Base-by-base conservation (phyloP, 352 stramenopile genomes). In the Phytophthora capsici region DNA sequence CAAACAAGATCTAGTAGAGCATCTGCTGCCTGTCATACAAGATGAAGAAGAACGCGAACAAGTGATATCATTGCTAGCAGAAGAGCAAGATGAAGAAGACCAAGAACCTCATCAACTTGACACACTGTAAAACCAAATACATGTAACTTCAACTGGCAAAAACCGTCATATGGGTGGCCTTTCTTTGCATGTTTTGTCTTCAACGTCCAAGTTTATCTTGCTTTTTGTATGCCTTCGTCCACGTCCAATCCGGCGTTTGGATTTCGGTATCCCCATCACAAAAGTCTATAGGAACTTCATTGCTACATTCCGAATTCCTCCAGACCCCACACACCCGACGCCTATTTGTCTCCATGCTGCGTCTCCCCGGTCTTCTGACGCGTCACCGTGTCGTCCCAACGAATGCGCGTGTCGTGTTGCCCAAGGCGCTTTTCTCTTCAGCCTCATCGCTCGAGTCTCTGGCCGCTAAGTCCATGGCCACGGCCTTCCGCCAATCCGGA, bases 401-500 rank as follows among this genome's bases (percentile, higher is more conserved):
- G 28, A 66, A 26, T 32, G 37, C 26, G 63, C 41, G 53, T 34
- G 67, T 28, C 16, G 19, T 46, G 20, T 40, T 58, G 6, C 32
- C 49, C 32, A 67, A 60, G 36, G 55, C 64, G 0, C 16, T 59
- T 30, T 82, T 76, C 52, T 75, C 72, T 1, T 70, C 77, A 12
- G n/a, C 71, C 4, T 52, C 83, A 34, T 84, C 82, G 34, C 69
- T 91, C 25, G 81, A 94, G 46, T 47, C 69, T 60, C 74, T 94
- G 47, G 86, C 86, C 6, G 55, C 84, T 32, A 73, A 80, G 50
- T 82, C 84, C 23, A 92, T 95, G 84, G 79, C 75, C 56, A 78
- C 63, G 9, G 71, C 82, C 7, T 95, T 95, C 52, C 84, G 86
- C 32, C 83, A 90, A 43, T 88, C 80, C 46, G 86, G 86, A 22